phyloP scores from a whole-genome alignment of 805 yeast genomes.

The Pichia occidentalis region DNA sequence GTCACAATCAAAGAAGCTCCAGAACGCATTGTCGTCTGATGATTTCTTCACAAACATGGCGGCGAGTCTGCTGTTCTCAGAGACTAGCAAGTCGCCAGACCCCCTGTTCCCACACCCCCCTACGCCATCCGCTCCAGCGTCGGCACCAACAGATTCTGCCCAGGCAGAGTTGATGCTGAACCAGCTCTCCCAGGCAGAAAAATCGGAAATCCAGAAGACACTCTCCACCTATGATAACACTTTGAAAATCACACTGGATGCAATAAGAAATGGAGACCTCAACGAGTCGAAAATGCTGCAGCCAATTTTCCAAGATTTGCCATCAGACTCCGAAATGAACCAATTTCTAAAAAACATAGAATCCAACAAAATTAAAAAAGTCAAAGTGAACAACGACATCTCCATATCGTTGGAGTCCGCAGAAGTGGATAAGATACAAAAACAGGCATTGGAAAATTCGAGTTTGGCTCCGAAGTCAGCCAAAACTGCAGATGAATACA shows the following conservation, averaged over 20 bases:
- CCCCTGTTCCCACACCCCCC: slow-evolving; percentile 1
- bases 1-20: slow-evolving; percentile 17
- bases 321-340: slow-evolving; percentile 7
- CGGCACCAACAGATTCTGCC: neutral
- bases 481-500: slow-evolving; percentile 19
- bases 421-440: neutral
- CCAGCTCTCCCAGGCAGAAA: slow-evolving; percentile 11
- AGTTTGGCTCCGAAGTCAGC: neutral
- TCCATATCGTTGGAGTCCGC: slow-evolving; percentile 8
- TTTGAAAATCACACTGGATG: slow-evolving; percentile 16
- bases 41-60: slow-evolving; percentile 13
- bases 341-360: slow-evolving; percentile 5
- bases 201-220: slow-evolving; percentile 16
- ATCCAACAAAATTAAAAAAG: slow-evolving; percentile 3
- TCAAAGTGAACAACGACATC: slow-evolving; percentile 3
- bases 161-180: neutral
- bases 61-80: neutral
- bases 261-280: slow-evolving; percentile 15
- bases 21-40: slow-evolving; percentile 16
- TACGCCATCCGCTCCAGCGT: neutral
- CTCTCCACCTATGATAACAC: slow-evolving; percentile 19
- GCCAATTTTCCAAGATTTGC: slow-evolving; percentile 3
- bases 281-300: slow-evolving; percentile 9
- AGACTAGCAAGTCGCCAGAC: neutral
- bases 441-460: neutral